A percentile compares a stretch with the other conserved stretches of the same genome.
Conservation (phyloP, 2,329 filamentous ascomycete genomes). For the Alternaria conjuncta region DNA sequence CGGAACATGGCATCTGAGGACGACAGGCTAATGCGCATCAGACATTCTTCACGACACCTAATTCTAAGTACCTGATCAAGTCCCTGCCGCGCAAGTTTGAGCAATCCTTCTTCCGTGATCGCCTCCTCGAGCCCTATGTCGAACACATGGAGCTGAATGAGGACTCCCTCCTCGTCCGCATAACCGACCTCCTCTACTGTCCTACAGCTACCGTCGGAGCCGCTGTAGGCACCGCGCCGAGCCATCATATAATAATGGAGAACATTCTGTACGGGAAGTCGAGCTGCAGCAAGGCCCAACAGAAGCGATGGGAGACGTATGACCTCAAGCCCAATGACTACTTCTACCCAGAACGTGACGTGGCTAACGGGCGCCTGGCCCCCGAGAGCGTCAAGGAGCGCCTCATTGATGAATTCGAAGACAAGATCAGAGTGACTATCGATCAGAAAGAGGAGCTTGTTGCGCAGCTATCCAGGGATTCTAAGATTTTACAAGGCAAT, state of each 20-base stretch:
- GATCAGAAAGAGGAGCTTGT: constrained; percentile 64
- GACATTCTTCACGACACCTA: constrained; percentile 73
- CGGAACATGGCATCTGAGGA: not conserved
- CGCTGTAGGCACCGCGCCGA: constrained; percentile 66
- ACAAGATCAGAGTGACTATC: constrained; percentile 65
- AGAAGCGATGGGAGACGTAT: constrained; percentile 70
- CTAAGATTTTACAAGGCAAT: constrained; percentile 64
- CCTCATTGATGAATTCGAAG: constrained; percentile 71
- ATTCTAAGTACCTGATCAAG: constrained; percentile 74
- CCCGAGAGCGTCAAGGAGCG: constrained; percentile 70
- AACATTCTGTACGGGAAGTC: constrained; percentile 70
- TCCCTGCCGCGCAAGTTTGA: constrained; percentile 73
- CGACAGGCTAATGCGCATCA: constrained; percentile 33
- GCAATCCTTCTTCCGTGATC: constrained; percentile 71
- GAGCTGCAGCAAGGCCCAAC: constrained; percentile 47
- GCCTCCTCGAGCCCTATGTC: constrained; percentile 69
- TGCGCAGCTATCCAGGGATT: constrained; percentile 65
- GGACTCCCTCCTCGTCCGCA: constrained; percentile 70
- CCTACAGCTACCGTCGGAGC: constrained; percentile 65
- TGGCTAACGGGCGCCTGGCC: constrained; percentile 68
- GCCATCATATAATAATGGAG: constrained; percentile 80
- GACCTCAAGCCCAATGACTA: constrained; percentile 77
- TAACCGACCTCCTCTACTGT: constrained; percentile 71
- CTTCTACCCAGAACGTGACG: constrained; percentile 77
- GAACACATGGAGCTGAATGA: constrained; percentile 67